Base-by-base conservation (phyloP, 176 grass and related monocot species). In the Secale cereale region DNA sequence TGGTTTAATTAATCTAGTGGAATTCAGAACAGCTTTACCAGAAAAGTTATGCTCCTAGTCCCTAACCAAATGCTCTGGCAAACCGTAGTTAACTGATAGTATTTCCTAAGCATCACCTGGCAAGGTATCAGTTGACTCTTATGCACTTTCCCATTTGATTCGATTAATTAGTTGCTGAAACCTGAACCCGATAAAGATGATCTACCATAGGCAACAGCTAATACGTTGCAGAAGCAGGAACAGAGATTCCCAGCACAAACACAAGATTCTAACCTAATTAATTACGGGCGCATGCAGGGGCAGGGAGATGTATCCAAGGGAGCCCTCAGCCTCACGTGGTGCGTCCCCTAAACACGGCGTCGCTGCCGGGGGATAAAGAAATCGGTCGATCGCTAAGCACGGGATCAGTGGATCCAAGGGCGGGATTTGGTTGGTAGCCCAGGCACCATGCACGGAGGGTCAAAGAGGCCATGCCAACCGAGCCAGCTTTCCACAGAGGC, bases 201-300 rank as follows among this genome's bases (percentile, higher is more conserved):
- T 6, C 33, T 64, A n/a, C 50, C 20, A 20, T 57, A 57, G 3
- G 54, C 20, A 57, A 57, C 20, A 22, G 19, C 46, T 48, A 6
- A 6, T 36, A 84, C 80, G 59, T 65, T 36, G 39, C 74, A 1
- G 70, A 22, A 29, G 70, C 46, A 23, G 73, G 73, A 67, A 87
- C 83, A 82, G 78, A 90, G 84, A 86, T 90, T 90, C 84, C 73
- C 56, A 70, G 78, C 83, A 86, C 88, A 86, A 83, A 73, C 79
- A 40, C 79, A 83, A 83, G 43, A 31, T 57, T 45, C 88, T 59
- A 86, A 82, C 10, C 46, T n/a, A 78, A 79, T 86, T 78, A 83
- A 86, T n/a, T 73, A 78, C 26, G 50, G 1, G 62, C 40, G 50
- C 48, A 52, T 52, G 48, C 65, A 81, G 73, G 15, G 2, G 40